Conservation (phyloP, 163 green algal genomes). For the Coccomyxa subellipsoidea region DNA sequence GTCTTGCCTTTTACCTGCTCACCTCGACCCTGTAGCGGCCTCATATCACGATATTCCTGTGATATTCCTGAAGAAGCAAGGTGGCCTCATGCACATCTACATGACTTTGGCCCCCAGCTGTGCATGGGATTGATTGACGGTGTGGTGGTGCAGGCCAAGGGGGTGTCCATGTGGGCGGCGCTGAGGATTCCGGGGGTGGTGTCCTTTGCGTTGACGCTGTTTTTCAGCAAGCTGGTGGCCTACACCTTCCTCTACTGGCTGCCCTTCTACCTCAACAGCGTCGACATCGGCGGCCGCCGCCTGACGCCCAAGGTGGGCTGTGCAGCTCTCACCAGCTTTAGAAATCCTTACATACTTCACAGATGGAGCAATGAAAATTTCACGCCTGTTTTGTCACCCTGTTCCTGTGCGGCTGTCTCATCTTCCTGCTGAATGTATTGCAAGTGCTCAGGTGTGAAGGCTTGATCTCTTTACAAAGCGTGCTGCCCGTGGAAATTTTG, state of each 20-base stretch:
- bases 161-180: constrained; percentile 70
- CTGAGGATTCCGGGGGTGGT: constrained; percentile 86
- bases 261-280: constrained; percentile 93
- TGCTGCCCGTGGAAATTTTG: too few relatives aligned
- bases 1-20: too few relatives aligned
- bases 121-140: background rate
- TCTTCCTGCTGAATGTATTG: too few relatives aligned
- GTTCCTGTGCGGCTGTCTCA: too few relatives aligned
- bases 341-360: background rate
- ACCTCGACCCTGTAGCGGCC: too few relatives aligned
- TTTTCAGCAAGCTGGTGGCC: constrained; percentile 95
- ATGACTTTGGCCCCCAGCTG: background rate
- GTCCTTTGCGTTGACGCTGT: constrained; percentile 86
- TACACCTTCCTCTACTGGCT: constrained; percentile 98
- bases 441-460: too few relatives aligned
- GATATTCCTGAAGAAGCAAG: too few relatives aligned
- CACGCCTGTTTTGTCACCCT: too few relatives aligned
- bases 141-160: constrained; percentile 23
- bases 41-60: too few relatives aligned
- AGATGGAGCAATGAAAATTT: background rate
- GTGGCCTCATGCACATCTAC: too few relatives aligned
- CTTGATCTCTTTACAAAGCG: too few relatives aligned
- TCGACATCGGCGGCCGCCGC: constrained; percentile 60
- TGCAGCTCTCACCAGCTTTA: background rate
- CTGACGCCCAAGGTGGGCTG: constrained; percentile 51